Evolutionary conservation across 768 basidiomycete species (phyloP).

Genomic region (Epithele typhae): DNA sequence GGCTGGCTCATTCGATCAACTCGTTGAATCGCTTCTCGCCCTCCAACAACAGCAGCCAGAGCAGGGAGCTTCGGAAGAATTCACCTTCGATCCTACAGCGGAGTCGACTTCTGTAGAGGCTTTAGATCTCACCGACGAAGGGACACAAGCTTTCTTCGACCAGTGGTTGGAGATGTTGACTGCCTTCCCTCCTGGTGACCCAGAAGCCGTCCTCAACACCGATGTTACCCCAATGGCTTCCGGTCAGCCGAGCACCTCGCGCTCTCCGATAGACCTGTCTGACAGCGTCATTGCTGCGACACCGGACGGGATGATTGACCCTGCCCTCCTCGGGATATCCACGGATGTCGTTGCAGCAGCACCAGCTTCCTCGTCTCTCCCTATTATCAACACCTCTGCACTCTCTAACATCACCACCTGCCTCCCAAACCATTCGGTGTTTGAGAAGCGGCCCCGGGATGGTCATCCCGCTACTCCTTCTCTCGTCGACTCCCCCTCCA

Average conservation of each 20-base stretch:
- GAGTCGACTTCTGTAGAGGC: background rate
- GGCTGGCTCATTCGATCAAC: constrained; percentile 31
- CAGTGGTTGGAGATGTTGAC: constrained; percentile 22
- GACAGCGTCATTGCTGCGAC: background rate
- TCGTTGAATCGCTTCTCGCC: constrained; percentile 37
- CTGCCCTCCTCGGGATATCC: constrained; percentile 9
- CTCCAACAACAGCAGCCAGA: constrained; percentile 17
- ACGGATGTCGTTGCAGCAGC: background rate
- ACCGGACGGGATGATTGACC: constrained; percentile 19
- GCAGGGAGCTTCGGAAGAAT: too few relatives aligned
- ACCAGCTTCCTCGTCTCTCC: too few relatives aligned
- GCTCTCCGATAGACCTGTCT: background rate
- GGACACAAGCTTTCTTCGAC: constrained; percentile 17
- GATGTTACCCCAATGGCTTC: background rate
- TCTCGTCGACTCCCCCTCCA: constrained; percentile 21
- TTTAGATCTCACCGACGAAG: background rate
- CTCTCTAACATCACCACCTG: too few relatives aligned
- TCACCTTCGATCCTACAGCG: too few relatives aligned
- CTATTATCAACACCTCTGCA: too few relatives aligned
- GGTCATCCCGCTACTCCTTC: constrained; percentile 14
- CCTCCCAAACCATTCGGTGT: too few relatives aligned
- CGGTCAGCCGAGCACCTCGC: background rate
- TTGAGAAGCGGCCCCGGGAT: too few relatives aligned
- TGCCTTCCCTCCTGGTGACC: constrained; percentile 20
- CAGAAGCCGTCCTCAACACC: constrained; percentile 8